Conservation (phyloP, 352 stramenopile genomes). For the Phytophthora uliginosa region DNA sequence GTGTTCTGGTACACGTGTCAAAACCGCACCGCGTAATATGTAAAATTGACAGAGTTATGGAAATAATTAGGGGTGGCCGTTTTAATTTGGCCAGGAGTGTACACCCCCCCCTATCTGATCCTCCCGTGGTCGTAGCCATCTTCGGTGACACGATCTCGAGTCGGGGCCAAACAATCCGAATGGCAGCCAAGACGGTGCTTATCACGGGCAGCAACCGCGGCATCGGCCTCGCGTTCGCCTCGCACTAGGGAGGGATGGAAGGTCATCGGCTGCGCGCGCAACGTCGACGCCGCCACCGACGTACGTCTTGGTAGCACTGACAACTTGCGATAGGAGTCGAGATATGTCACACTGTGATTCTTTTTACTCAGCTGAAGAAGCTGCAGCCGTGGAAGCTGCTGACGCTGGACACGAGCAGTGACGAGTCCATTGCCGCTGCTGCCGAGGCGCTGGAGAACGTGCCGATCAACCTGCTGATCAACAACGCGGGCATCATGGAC, state of each 20-base stretch:
- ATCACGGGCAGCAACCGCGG: slow-evolving; percentile 44
- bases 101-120: neutral
- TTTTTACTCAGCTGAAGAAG: slow-evolving; percentile 28
- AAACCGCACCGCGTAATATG: too few relatives aligned
- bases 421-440: slow-evolving; percentile 48
- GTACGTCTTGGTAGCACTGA: slow-evolving; percentile 13
- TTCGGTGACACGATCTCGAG: neutral
- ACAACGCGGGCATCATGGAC: slow-evolving; percentile 68
- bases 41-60: too few relatives aligned
- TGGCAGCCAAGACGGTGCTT: slow-evolving; percentile 45
- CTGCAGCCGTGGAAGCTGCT: slow-evolving; percentile 43
- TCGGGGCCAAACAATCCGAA: neutral
- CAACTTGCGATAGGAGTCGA: too few relatives aligned
- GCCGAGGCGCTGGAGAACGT: slow-evolving; percentile 49
- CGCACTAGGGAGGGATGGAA: slow-evolving; percentile 42
- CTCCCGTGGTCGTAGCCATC: neutral
- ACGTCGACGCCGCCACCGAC: slow-evolving; percentile 24
- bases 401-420: slow-evolving; percentile 42
- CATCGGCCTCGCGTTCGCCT: slow-evolving; percentile 41
- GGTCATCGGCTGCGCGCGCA: slow-evolving; percentile 42
- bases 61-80: too few relatives aligned
- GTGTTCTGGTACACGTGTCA: too few relatives aligned
- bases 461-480: slow-evolving; percentile 68
- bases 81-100: neutral
- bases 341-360: neutral